phyloP scores from a whole-genome alignment of 768 basidiomycete genomes.

The Suillus paluster region DNA sequence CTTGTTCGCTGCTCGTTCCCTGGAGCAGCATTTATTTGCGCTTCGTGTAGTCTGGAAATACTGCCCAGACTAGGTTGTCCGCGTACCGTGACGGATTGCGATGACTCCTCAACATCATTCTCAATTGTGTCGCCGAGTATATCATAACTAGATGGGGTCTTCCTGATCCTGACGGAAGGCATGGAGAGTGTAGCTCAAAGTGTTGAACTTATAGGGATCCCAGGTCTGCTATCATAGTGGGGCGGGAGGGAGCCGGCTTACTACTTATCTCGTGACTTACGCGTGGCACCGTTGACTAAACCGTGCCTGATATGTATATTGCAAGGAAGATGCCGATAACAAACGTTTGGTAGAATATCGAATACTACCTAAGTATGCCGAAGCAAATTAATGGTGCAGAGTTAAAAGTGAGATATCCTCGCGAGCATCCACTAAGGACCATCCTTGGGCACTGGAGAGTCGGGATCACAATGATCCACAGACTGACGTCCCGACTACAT shows the following conservation, averaged over 20 bases:
- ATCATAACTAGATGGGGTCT: background rate
- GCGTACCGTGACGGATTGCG: constrained; percentile 1
- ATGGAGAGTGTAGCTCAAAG: constrained; percentile 25
- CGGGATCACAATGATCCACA: background rate
- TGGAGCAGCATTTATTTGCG: background rate
- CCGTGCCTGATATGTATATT: background rate
- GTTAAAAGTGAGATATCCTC: background rate
- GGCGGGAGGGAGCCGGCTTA: background rate
- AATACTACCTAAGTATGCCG: background rate
- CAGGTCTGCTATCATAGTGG: background rate
- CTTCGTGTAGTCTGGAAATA: background rate
- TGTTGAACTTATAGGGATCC: background rate
- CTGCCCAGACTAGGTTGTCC: constrained; percentile 3
- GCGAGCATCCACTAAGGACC: background rate
- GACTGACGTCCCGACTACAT: background rate
- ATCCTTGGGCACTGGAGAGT: background rate
- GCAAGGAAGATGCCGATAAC: background rate
- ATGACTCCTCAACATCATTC: background rate
- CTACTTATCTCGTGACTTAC: too few species aligned
- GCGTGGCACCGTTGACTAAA: background rate
- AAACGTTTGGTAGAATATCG: background rate
- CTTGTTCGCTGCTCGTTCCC: constrained; percentile 2
- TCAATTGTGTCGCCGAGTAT: constrained; percentile 2
- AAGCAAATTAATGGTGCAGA: background rate
- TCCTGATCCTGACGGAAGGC: constrained; percentile 55